Conservation (phyloP, 1,284 basidiomycete species). For the Trichosporon sp. region DNA sequence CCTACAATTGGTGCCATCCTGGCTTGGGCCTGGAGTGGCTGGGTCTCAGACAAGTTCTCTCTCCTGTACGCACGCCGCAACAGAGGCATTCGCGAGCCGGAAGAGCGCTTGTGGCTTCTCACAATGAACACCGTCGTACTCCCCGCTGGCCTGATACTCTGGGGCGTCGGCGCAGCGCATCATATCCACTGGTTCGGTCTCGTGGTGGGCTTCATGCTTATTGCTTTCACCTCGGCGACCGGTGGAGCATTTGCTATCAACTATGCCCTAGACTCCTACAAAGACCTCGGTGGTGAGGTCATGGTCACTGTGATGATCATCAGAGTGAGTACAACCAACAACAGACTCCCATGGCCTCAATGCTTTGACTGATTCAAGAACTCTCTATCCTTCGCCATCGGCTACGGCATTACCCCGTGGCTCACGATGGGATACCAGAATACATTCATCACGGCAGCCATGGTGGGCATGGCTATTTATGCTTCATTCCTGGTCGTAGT, state of each 20-base stretch:
- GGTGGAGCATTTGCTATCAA: slow-evolving; percentile 24
- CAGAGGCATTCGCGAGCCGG: slow-evolving; percentile 30
- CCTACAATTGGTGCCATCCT: slow-evolving; percentile 24
- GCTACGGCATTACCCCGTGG: slow-evolving; percentile 27
- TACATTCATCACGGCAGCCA: slow-evolving; percentile 20
- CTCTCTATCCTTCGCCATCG: slow-evolving; percentile 15
- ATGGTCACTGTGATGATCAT: slow-evolving; percentile 24
- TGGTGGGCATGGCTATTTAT: slow-evolving; percentile 19
- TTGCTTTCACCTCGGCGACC: slow-evolving; percentile 20
- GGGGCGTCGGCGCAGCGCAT: slow-evolving; percentile 27
- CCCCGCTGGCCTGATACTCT: slow-evolving; percentile 26
- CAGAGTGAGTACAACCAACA: slow-evolving; percentile 10
- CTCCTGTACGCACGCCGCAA: slow-evolving; percentile 20
- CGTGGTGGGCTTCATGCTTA: slow-evolving; percentile 19
- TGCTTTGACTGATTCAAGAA: neutral
- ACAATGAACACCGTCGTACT: slow-evolving; percentile 18
- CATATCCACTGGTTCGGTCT: slow-evolving; percentile 27
- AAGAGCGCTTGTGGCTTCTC: slow-evolving; percentile 28
- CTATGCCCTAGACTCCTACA: slow-evolving; percentile 32
- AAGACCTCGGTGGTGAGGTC: slow-evolving; percentile 24
- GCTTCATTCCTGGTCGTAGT: slow-evolving; percentile 18
- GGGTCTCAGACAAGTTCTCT: slow-evolving; percentile 19
- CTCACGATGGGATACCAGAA: slow-evolving; percentile 21
- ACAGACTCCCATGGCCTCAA: neutral
- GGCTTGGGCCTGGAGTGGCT: slow-evolving; percentile 15